Evolutionary conservation across 805 yeast genomes (phyloP).

Genomic region (Saccharomycopsis vini): DNA sequence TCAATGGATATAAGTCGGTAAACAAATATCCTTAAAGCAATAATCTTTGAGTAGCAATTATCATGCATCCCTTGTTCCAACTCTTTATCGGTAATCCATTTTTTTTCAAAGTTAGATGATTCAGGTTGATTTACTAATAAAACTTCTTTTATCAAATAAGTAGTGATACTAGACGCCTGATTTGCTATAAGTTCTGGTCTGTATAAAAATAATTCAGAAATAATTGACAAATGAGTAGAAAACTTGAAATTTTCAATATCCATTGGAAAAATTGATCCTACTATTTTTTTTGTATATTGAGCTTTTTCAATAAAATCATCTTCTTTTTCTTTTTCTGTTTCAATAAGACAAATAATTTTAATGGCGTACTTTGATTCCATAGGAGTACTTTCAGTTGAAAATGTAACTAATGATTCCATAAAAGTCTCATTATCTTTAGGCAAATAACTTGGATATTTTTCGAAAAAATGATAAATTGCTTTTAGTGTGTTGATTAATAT

Average conservation of each 20-base stretch:
- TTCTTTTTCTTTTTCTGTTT: constrained; percentile 31
- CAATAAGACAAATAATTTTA: constrained; percentile 41
- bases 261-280: constrained; percentile 42
- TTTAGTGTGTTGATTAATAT: constrained; percentile 36
- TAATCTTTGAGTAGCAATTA: constrained; percentile 39
- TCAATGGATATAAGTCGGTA: constrained; percentile 42
- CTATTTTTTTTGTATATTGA: constrained; percentile 30
- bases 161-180: constrained; percentile 48
- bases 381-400: constrained; percentile 38
- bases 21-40: constrained; percentile 47
- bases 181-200: constrained; percentile 43
- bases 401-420: neutral
- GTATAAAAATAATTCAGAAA: constrained; percentile 48
- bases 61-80: constrained; percentile 28
- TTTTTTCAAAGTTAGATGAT: constrained; percentile 51
- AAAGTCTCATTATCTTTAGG: constrained; percentile 23
- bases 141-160: constrained; percentile 51
- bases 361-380: constrained; percentile 57
- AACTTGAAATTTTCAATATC: constrained; percentile 31
- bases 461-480: constrained; percentile 51
- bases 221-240: constrained; percentile 47
- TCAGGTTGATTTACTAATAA: constrained; percentile 43
- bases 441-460: constrained; percentile 39
- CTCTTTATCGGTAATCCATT: constrained; percentile 42
- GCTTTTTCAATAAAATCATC: constrained; percentile 9